Evolutionary conservation across 345 rosid species (phyloP), one percentile per base, ranked within the genome.

Genomic region (Schrenkiella parvula): DNA sequence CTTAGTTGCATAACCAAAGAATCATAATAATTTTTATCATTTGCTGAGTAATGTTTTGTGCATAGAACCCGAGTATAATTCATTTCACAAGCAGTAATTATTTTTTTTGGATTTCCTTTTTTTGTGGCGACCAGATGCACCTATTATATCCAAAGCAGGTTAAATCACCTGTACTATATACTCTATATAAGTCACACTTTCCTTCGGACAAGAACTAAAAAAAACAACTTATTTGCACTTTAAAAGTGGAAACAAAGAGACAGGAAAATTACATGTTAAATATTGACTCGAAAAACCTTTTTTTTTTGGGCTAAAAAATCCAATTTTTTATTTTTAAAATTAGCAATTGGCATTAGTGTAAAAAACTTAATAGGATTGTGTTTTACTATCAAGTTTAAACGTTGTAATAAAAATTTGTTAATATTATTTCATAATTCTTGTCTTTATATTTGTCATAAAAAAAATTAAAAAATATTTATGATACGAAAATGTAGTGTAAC

Each of bases 1-100:
- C 77, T 66, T 82, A 71, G 46, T 84, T 39, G 59, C 89, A 37
- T 81, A 59, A 41, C 23, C 80, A 25, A 14, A 53, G 12, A 19
- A 21, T 11, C 7, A 8, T 23, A 25, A 13, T 69, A 35, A 66
- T 19, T 19, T 37, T 29, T 21, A 65, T 10, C 44, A 38, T 51
- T 59, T 58, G 4, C n/a, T 23, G 13, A 57, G 35, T 51, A 57
- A 74, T 66, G 78, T 74, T 59, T 59, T 75, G 79, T 75, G 68
- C 79, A 75, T 75, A 67, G 63, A 74, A 66, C 32, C 54, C 10
- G 8, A 47, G 52, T 28, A 47, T 56, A 37, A 65, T 26, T 50
- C 51, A 73, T 62, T 62, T 61, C 22, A 4, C 37, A 54, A 72
- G 59, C 58, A 14, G 61, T 66, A 74, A 47, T 31, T 37, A 66